These are phyloP conservation scores for Draba incana DNA, from an alignment of 345 rosid species.

Conservation along the genomic window DNA sequence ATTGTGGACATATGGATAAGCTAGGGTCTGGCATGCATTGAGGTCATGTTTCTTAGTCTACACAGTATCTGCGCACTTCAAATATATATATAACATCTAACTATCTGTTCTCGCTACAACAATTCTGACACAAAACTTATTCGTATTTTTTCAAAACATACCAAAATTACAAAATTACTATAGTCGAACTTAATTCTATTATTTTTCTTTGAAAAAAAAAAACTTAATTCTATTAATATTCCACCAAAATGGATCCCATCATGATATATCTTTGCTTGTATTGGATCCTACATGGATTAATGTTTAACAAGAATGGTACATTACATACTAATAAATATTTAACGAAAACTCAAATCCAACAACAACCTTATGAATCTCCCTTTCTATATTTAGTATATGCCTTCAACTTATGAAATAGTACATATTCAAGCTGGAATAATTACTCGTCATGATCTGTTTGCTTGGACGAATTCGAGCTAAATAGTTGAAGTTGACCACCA, in stretches of 20 bases:
- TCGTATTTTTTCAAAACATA: not conserved
- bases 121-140: not conserved
- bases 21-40: conserved; percentile 24
- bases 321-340: too few relatives aligned
- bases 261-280: too few relatives aligned
- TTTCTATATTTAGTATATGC: too few relatives aligned
- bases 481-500: conserved; percentile 48
- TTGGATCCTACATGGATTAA: too few relatives aligned
- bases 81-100: not conserved
- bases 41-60: conserved; percentile 2
- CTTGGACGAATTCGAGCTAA: conserved; percentile 35
- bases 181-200: too few relatives aligned
- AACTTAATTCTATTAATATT: too few relatives aligned
- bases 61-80: not conserved
- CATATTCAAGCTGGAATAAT: not conserved
- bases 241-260: too few relatives aligned
- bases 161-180: not conserved
- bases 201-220: too few relatives aligned
- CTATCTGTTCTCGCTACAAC: not conserved
- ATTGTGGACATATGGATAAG: not conserved
- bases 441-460: conserved; percentile 30
- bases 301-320: too few relatives aligned
- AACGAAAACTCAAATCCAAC: too few relatives aligned
- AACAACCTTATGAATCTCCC: too few relatives aligned
- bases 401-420: not conserved